Base-by-base conservation (phyloP, 2,329 filamentous ascomycete genomes). In the Trichophaea hybrida region DNA sequence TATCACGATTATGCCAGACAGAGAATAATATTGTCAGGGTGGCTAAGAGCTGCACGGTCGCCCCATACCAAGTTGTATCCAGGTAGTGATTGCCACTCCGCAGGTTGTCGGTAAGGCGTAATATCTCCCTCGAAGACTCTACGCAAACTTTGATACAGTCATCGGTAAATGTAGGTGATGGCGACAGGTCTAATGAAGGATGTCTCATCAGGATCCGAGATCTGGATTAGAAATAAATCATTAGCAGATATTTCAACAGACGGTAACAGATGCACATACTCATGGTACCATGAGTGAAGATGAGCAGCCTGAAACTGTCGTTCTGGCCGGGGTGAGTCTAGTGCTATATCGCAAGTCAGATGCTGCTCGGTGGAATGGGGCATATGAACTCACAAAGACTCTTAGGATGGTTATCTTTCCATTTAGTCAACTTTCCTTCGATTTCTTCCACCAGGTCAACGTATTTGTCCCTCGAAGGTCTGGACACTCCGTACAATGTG, bases 41-140 rank as follows among this genome's bases (percentile, higher is more conserved):
- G 32, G 84, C 84, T 48, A 84, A 81, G 10, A 86, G 77, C 68
- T 86, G 88, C 5, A 86, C 78, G 0, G 85, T 83, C 53, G 81
- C 77, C 52, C 84, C 83, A 67, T 86, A 85, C 85, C 86, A 90
- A 0, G 85, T 88, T 1, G 84, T 86, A 68, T 91, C 86, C 3
- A 90, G 73, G 49, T 81, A 82, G 68, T 67, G 66, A n/a, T 84
- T 86, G 59, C 82, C 74, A 65, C 76, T 77, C 60, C 80, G 78
- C 52, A 90, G 72, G 57, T 80, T 75, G 24, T 76, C 75, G 5
- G 83, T 79, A 32, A 78, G 76, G 24, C 75, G 74, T 2, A 90
- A 74, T 72, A 88, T 80, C 62, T 82, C 78, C 51, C 78, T 76
- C 5, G 84, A 79, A 7, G 80, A 80, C 53, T 82, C 78, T 37